A percentile compares a stretch with the other conserved stretches of the same genome.
phyloP scores from a whole-genome alignment of 2,329 filamentous ascomycete genomes.

The Ceratocystis papillata region DNA sequence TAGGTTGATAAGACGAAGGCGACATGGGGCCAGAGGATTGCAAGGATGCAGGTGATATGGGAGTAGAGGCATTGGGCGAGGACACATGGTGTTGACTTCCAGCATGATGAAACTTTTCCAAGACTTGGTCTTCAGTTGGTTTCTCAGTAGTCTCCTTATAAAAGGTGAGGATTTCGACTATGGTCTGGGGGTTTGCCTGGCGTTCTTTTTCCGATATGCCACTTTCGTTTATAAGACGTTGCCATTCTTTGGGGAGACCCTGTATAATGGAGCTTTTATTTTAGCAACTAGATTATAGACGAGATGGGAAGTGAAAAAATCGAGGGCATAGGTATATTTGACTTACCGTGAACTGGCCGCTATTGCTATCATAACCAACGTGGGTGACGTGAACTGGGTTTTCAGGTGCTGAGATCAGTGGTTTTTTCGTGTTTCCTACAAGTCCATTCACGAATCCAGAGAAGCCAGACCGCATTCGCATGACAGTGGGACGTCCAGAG shows the following conservation, averaged over 20 bases:
- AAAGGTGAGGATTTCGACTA: conserved; percentile 90
- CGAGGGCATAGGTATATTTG: conserved; percentile 22
- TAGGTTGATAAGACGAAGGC: conserved; percentile 44
- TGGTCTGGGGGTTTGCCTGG: conserved; percentile 87
- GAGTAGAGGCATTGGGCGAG: conserved; percentile 34
- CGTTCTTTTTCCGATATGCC: conserved; percentile 94
- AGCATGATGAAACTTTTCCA: conserved; percentile 93
- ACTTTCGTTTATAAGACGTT: conserved; percentile 85
- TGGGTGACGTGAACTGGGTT: conserved; percentile 97
- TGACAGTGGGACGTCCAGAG: conserved; percentile 38
- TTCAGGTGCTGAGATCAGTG: conserved; percentile 92
- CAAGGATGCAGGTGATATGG: conserved; percentile 37
- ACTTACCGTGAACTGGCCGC: conserved; percentile 86
- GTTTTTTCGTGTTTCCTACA: conserved; percentile 75
- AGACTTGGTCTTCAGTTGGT: conserved; percentile 71
- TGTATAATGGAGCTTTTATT: conserved; percentile 31
- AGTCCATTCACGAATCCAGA: conserved; percentile 76
- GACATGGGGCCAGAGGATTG: conserved; percentile 36
- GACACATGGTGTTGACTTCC: conserved; percentile 35
- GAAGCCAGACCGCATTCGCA: conserved; percentile 79
- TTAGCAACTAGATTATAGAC: neutral
- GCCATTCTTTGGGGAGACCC: conserved; percentile 97
- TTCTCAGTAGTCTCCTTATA: conserved; percentile 87
- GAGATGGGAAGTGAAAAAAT: neutral
- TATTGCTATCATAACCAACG: conserved; percentile 92